Conservation (phyloP, 306 rosid species). For the Begonia fuchsioides region DNA sequence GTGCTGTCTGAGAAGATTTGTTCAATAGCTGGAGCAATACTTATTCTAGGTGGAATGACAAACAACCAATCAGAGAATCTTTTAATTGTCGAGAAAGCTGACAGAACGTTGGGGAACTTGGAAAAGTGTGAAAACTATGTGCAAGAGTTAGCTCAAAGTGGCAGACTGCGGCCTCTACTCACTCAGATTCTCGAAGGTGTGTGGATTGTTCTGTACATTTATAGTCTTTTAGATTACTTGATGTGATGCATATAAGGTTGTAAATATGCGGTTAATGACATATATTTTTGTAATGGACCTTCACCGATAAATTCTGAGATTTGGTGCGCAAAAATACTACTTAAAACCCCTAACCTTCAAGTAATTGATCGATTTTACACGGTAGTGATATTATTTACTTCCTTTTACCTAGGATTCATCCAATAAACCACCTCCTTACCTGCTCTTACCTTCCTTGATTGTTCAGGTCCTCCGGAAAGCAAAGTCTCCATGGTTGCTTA, state of each 20-base stretch:
- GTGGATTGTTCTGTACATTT: slow-evolving; percentile 6
- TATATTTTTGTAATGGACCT: too few species aligned
- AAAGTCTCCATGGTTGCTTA: slow-evolving; percentile 76
- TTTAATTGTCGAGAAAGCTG: slow-evolving; percentile 60
- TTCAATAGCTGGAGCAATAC: slow-evolving; percentile 83
- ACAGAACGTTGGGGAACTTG: slow-evolving; percentile 66
- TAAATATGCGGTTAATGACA: too few species aligned
- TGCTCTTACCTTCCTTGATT: not conserved
- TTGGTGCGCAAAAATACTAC: too few species aligned
- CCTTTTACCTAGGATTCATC: too few species aligned
- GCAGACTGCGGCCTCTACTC: slow-evolving; percentile 81
- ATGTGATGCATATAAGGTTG: too few species aligned
- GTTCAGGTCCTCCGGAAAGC: slow-evolving; percentile 88
- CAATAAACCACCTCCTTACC: too few species aligned
- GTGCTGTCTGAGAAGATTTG: slow-evolving; percentile 79
- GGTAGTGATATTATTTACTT: too few species aligned
- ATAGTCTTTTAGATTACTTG: not conserved
- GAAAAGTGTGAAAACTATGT: slow-evolving; percentile 78
- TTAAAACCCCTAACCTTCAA: too few species aligned
- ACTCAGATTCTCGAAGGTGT: slow-evolving; percentile 84
- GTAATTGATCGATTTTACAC: too few species aligned
- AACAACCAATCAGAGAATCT: slow-evolving; percentile 82
- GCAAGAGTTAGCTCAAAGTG: slow-evolving; percentile 87
- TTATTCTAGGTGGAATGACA: slow-evolving; percentile 92
- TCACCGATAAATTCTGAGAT: too few species aligned